Evolutionary conservation across 2,329 filamentous ascomycete genomes (phyloP).

Genomic region (Fusarium sp.): DNA sequence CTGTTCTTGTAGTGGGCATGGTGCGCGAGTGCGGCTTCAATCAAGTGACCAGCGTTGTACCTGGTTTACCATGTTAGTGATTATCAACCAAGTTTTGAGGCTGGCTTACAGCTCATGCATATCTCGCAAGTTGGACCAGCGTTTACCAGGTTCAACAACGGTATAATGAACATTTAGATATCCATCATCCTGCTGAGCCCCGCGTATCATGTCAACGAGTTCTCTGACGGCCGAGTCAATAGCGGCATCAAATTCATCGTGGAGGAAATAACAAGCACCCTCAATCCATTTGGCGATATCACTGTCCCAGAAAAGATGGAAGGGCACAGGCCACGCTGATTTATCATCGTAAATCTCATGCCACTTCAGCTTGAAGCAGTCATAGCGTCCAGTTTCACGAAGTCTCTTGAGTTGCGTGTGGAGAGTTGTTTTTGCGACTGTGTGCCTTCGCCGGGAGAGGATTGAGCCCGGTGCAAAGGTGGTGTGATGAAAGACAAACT

Average conservation of each 20-base stretch:
- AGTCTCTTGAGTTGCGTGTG: conserved; percentile 63
- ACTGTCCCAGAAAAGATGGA: conserved; percentile 70
- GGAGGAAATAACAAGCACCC: conserved; percentile 28
- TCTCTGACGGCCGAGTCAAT: conserved; percentile 48
- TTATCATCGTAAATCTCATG: conserved; percentile 64
- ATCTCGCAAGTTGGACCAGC: conserved; percentile 69
- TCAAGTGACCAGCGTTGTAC: conserved; percentile 71
- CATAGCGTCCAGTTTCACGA: conserved; percentile 65
- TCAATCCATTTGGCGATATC: conserved; percentile 33
- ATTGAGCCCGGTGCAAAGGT: conserved; percentile 8
- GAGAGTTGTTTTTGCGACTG: conserved; percentile 17
- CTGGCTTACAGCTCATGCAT: conserved; percentile 66
- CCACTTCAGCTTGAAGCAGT: conserved; percentile 68
- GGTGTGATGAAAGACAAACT: conserved; percentile 22
- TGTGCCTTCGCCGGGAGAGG: conserved; percentile 4
- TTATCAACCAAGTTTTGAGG: not conserved
- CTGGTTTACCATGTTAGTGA: conserved; percentile 34
- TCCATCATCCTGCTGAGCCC: conserved; percentile 68
- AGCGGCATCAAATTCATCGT: conserved; percentile 18
- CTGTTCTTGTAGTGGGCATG: conserved; percentile 62
- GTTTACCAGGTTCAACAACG: conserved; percentile 64
- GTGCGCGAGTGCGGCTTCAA: conserved; percentile 70
- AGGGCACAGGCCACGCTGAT: conserved; percentile 65
- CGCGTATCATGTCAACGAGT: conserved; percentile 66
- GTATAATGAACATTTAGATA: conserved; percentile 73